phyloP scores from a whole-genome alignment of 352 stramenopile species.

The Phytophthora fragariaefolia region DNA sequence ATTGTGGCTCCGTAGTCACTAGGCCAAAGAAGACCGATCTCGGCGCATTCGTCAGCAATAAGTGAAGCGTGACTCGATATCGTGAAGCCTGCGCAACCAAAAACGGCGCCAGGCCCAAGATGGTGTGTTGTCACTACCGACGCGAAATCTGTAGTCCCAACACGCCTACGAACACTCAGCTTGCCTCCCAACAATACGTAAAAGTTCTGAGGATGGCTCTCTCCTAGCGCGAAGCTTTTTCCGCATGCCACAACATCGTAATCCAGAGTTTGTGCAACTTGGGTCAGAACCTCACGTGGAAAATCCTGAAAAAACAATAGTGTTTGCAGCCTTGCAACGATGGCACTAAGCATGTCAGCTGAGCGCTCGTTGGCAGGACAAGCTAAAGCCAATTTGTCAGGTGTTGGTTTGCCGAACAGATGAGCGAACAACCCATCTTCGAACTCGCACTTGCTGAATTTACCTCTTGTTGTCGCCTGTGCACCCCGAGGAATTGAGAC shows the following conservation, averaged over 20 bases:
- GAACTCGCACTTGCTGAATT: conserved; percentile 44
- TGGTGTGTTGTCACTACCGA: conserved; percentile 75
- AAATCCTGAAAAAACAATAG: conserved; percentile 80
- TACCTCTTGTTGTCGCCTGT: conserved; percentile 11
- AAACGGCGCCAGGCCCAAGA: conserved; percentile 57
- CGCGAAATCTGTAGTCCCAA: conserved; percentile 57
- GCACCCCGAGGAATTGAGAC: conserved; percentile 7
- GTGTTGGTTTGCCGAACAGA: conserved; percentile 70
- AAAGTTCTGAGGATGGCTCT: conserved; percentile 70
- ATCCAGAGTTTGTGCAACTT: conserved; percentile 59
- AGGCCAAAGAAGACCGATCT: conserved; percentile 74
- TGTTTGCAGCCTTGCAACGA: conserved; percentile 61
- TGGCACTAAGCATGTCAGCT: conserved; percentile 46
- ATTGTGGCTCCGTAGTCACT: conserved; percentile 63
- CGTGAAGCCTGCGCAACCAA: conserved; percentile 63
- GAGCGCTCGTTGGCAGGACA: conserved; percentile 49
- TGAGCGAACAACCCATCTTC: conserved; percentile 72
- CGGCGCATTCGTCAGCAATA: conserved; percentile 69
- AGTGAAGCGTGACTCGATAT: conserved; percentile 56
- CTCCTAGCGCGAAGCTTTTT: conserved; percentile 61
- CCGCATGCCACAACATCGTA: conserved; percentile 75
- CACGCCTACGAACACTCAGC: conserved; percentile 62
- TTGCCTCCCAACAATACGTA: conserved; percentile 67
- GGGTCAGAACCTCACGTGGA: conserved; percentile 41
- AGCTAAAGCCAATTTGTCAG: conserved; percentile 70